A percentile compares a stretch with the other conserved stretches of the same genome.
Conservation (phyloP, 2,329 filamentous ascomycete genomes). For the Pleochaeta shiraiana region DNA sequence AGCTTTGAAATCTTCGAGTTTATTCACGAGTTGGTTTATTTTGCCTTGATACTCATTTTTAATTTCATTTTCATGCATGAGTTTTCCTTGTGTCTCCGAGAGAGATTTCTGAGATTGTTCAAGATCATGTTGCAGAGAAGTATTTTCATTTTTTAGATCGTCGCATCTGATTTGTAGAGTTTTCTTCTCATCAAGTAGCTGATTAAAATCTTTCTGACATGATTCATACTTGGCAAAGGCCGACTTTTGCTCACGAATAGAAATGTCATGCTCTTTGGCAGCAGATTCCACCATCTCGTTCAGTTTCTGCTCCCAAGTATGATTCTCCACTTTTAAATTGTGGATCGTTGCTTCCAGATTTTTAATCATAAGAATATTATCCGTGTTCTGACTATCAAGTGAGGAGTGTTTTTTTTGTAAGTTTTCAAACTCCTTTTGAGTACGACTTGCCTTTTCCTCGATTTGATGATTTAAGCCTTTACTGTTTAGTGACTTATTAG, state of each 20-base stretch:
- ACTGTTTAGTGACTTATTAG: conserved; percentile 56
- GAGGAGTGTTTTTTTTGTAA: conserved; percentile 24
- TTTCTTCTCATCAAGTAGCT: conserved; percentile 41
- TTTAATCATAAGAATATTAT: conserved; percentile 22
- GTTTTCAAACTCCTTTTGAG: conserved; percentile 42
- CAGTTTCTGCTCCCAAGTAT: conserved; percentile 15
- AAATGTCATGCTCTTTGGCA: conserved; percentile 21
- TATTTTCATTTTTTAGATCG: conserved; percentile 40
- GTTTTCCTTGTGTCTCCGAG: conserved; percentile 25
- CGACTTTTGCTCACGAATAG: conserved; percentile 9
- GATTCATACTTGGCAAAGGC: conserved; percentile 24
- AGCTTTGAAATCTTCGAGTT: conserved; percentile 29
- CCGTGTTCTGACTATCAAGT: conserved; percentile 23
- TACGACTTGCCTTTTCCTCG: conserved; percentile 42
- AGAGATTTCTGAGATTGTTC: conserved; percentile 23
- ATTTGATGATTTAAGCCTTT: conserved; percentile 55
- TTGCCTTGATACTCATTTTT: conserved; percentile 31
- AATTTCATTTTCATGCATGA: conserved; percentile 31
- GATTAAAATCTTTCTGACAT: conserved; percentile 35
- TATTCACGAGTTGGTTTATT: conserved; percentile 28
- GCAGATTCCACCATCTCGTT: conserved; percentile 23
- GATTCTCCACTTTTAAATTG: conserved; percentile 14
- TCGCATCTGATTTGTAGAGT: conserved; percentile 48
- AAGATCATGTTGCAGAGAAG: conserved; percentile 43
- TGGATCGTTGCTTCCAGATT: conserved; percentile 24